Percentiles rank a stretch among this genome's conserved stretches.
Evolutionary conservation across 2,329 filamentous ascomycete species (phyloP).

Genomic region (Aurifilum marmelostoma): DNA sequence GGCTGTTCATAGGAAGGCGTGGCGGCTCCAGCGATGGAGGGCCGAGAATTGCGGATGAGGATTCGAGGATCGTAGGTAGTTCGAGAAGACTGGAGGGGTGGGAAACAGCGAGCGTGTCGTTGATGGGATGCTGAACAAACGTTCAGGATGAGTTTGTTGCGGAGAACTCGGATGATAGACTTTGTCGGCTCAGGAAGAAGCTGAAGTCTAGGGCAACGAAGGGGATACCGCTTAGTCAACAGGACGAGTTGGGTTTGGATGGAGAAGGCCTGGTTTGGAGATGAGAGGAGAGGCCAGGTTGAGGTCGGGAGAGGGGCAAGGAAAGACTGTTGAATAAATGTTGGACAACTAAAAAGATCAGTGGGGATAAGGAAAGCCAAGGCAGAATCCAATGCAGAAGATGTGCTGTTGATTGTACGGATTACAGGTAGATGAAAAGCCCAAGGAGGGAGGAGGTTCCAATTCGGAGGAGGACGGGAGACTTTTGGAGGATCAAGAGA

Average conservation of each 20-base stretch:
- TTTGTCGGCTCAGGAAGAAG: not conserved
- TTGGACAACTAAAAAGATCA: not conserved
- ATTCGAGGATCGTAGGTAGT: not conserved
- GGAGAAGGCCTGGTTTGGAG: not conserved
- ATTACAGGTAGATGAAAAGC: not conserved
- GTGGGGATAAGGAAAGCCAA: not conserved
- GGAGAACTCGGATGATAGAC: not conserved
- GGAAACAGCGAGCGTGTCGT: not conserved
- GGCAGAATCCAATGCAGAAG: not conserved
- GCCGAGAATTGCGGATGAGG: not conserved
- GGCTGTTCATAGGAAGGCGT: constrained; percentile 24
- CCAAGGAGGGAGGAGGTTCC: not conserved
- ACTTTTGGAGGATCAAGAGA: not conserved
- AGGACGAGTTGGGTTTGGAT: not conserved
- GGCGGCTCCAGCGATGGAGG: not conserved
- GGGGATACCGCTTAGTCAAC: constrained; percentile 2
- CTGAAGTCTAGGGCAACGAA: constrained; percentile 5
- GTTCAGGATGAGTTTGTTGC: not conserved
- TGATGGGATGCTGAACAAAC: not conserved
- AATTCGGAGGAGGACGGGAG: not conserved
- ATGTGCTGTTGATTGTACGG: not conserved
- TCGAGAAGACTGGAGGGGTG: not conserved
- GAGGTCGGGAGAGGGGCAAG: not conserved
- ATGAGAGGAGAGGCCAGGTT: not conserved
- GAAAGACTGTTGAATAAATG: not conserved